Conservation (phyloP, 73 alveolate genomes). For the Tetrahymena malaccensis region DNA sequence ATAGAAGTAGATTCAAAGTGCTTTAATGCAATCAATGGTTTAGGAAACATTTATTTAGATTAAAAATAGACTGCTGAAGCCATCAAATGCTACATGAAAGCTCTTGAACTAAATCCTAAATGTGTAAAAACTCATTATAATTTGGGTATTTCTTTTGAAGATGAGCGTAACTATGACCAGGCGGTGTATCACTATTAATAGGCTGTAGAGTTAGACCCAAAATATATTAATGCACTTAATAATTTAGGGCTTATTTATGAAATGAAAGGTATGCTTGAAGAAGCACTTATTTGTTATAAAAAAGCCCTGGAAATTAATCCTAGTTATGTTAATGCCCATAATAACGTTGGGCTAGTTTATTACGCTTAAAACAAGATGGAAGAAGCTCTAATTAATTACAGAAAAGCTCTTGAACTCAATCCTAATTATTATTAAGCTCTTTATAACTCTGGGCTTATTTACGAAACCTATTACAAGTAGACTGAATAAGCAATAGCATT, state of each 20-base stretch:
- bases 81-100: background rate
- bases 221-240: background rate
- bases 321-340: background rate
- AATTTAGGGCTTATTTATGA: background rate
- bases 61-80: background rate
- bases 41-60: background rate
- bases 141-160: background rate
- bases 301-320: background rate
- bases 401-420: background rate
- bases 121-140: background rate
- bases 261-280: background rate
- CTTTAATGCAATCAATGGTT: background rate
- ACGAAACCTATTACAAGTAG: background rate
- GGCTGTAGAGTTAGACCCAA: background rate
- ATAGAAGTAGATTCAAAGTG: background rate
- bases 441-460: background rate
- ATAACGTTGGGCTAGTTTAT: background rate
- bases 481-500: background rate
- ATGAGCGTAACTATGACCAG: background rate
- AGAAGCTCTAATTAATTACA: background rate
- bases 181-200: background rate
- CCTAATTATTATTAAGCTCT: background rate
- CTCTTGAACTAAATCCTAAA: background rate
- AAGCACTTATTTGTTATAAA: background rate
- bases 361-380: background rate